Evolutionary conservation across 75 land plant genomes (phyloP).

Genomic region (Larix kaempferi): DNA sequence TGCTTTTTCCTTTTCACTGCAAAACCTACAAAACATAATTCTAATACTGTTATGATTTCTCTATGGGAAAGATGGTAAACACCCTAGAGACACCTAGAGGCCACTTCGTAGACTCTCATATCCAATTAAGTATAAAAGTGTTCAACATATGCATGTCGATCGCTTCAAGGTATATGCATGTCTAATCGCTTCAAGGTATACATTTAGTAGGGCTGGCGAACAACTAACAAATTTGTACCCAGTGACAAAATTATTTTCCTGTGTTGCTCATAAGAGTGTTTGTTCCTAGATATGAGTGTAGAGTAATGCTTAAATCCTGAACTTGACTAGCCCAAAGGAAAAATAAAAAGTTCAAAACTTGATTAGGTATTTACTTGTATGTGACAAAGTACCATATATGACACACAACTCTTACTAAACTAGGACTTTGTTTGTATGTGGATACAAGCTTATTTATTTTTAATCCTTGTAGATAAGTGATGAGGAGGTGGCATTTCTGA

Average conservation of each 20-base stretch:
- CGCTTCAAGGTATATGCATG: background rate
- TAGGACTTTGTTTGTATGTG: background rate
- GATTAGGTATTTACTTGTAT: too few relatives aligned
- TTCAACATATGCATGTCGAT: background rate
- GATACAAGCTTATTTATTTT: background rate
- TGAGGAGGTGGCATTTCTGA: slow-evolving; percentile 47
- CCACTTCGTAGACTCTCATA: background rate
- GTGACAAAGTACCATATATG: too few relatives aligned
- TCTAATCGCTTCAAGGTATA: background rate
- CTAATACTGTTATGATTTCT: background rate
- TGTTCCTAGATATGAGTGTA: too few relatives aligned
- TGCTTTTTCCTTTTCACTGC: background rate
- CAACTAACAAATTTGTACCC: background rate
- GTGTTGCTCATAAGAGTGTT: background rate
- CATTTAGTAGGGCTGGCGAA: background rate
- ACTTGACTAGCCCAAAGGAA: too few relatives aligned
- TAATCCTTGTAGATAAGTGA: slow-evolving; percentile 39
- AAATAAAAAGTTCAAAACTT: too few relatives aligned
- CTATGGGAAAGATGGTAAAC: background rate
- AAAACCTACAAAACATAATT: background rate
- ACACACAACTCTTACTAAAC: background rate
- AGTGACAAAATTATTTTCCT: background rate
- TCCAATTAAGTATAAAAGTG: background rate
- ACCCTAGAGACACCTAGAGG: background rate
- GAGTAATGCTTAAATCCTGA: too few relatives aligned